These are phyloP conservation scores for Thinopyrum obtusiflorum DNA, from an alignment of 202 grass and related monocot species.

Conservation along the genomic window DNA sequence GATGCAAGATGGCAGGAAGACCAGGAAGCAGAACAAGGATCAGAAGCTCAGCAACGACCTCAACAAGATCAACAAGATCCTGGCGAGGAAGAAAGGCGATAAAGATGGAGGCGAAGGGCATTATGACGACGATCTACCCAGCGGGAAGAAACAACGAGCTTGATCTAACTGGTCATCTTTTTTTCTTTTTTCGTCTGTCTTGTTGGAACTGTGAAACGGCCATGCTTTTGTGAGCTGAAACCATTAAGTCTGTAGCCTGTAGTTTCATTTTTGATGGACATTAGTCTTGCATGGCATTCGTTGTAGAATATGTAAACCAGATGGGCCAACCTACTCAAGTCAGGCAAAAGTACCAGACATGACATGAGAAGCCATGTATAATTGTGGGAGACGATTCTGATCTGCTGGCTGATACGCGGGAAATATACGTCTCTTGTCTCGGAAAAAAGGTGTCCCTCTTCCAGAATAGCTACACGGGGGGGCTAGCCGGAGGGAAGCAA, in stretches of 20 bases:
- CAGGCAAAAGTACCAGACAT: neutral
- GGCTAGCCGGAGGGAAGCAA: too few species aligned
- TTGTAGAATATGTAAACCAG: slow-evolving; percentile 12
- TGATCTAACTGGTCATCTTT: slow-evolving; percentile 8
- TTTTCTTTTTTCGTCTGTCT: neutral
- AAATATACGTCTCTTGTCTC: neutral
- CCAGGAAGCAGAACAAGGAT: slow-evolving; percentile 96
- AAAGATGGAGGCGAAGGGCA: slow-evolving; percentile 54
- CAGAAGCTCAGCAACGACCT: slow-evolving; percentile 95
- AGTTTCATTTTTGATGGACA: neutral
- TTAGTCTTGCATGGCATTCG: neutral
- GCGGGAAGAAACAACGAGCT: slow-evolving; percentile 64
- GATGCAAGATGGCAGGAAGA: slow-evolving; percentile 92
- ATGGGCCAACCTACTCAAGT: neutral
- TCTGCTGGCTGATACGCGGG: neutral
- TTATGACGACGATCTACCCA: slow-evolving; percentile 63
- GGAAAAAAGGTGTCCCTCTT: neutral
- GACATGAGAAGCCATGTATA: neutral
- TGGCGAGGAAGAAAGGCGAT: slow-evolving; percentile 81
- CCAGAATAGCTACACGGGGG: too few species aligned
- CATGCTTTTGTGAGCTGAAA: neutral
- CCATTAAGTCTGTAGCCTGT: neutral
- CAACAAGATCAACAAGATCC: slow-evolving; percentile 95
- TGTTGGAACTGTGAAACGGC: neutral
- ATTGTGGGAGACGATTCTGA: too few species aligned